These are phyloP conservation scores for Beta lomatogona DNA, from an alignment of 179 eudicot species.

Conservation along the genomic window DNA sequence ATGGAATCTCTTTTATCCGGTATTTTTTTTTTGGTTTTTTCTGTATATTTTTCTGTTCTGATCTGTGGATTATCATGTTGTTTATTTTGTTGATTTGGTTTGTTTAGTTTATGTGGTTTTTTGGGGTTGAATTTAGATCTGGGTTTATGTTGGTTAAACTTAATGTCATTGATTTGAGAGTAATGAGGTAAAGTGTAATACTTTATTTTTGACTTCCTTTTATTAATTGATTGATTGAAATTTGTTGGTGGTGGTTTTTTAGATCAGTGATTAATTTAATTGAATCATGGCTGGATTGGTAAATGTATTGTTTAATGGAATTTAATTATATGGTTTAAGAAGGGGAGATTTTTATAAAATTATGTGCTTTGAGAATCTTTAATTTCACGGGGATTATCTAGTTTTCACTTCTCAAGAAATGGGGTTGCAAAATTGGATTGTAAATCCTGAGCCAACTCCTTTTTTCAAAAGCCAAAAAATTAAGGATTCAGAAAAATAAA, in stretches of 20 bases:
- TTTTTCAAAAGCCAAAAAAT: too few relatives aligned
- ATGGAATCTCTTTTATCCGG: conserved; percentile 80
- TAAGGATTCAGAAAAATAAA: too few relatives aligned
- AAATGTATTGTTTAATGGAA: background rate
- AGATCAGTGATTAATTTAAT: background rate
- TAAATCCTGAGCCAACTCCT: too few relatives aligned
- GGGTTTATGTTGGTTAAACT: background rate
- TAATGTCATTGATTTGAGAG: background rate
- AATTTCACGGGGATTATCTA: background rate
- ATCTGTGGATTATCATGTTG: background rate
- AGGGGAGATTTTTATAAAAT: too few relatives aligned
- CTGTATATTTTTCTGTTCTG: too few relatives aligned
- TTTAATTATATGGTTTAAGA: background rate
- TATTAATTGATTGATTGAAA: background rate
- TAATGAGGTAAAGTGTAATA: background rate
- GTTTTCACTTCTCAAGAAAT: background rate
- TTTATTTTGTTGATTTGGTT: conserved; percentile 3
- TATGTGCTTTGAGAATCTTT: background rate
- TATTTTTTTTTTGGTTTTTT: conserved; percentile 5
- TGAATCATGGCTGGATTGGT: background rate
- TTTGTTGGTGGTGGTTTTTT: background rate
- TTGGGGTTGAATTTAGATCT: conserved; percentile 9
- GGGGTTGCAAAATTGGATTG: background rate
- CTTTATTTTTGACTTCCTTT: background rate
- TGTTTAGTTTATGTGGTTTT: background rate